Evolutionary conservation across 306 rosid genomes (phyloP).

Genomic region (Prunus kanzakura): DNA sequence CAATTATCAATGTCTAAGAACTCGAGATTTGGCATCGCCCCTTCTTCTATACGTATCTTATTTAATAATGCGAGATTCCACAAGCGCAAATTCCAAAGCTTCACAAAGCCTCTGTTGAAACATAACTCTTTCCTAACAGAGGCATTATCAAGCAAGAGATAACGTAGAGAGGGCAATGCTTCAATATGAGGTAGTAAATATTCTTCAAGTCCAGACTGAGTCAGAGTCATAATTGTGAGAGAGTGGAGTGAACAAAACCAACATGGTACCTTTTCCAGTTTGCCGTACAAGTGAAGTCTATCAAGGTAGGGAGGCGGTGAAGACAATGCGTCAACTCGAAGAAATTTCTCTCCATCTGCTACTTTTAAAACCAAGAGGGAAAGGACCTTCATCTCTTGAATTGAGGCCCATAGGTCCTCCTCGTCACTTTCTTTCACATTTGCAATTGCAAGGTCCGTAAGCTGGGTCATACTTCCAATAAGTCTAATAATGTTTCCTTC

Average conservation of each 20-base stretch:
- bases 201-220: background rate
- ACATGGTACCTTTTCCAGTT: background rate
- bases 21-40: constrained; percentile 9
- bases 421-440: constrained; percentile 5
- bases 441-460: background rate
- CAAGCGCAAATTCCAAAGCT: background rate
- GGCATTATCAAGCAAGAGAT: background rate
- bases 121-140: background rate
- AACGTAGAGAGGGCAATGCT: background rate
- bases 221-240: background rate
- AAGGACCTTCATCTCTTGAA: constrained; percentile 10
- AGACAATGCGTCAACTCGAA: background rate
- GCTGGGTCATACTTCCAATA: background rate
- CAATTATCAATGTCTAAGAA: background rate
- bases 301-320: constrained; percentile 11
- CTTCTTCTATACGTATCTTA: background rate
- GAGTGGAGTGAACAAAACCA: background rate
- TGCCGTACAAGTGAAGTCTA: background rate
- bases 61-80: background rate
- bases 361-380: background rate
- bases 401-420: constrained; percentile 2
- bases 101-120: background rate
- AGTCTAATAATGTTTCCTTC: background rate
- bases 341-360: background rate
- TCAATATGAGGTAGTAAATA: background rate